A percentile compares a stretch with the other conserved stretches of the same genome.
phyloP scores from a whole-genome alignment of 2,329 filamentous ascomycete genomes.

The Aspergillus transmontanensis region DNA sequence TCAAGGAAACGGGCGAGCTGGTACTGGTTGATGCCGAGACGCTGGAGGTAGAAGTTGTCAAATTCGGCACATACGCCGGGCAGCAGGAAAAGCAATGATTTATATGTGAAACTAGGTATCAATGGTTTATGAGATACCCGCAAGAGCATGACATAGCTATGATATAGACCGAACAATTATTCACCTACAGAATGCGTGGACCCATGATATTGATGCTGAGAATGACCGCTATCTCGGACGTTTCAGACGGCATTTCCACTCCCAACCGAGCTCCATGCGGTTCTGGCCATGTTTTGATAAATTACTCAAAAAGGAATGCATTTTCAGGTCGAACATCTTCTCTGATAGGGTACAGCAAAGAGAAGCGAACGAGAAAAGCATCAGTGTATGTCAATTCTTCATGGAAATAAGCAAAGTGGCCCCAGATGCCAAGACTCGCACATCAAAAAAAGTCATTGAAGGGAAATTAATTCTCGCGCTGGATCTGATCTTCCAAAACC shows the following conservation, averaged over 20 bases:
- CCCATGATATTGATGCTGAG: neutral
- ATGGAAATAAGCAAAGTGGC: neutral
- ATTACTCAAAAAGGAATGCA: neutral
- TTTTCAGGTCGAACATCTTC: neutral
- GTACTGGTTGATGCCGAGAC: slow-evolving; percentile 85
- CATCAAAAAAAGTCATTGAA: slow-evolving; percentile 7
- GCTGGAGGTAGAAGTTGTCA: slow-evolving; percentile 73
- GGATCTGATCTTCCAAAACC: neutral
- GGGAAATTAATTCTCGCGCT: neutral
- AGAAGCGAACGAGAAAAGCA: neutral
- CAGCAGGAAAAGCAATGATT: slow-evolving; percentile 37
- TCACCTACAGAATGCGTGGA: neutral
- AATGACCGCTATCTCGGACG: neutral
- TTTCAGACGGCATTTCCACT: no score
- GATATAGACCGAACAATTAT: neutral
- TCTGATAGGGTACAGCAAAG: neutral
- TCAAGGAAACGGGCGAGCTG: slow-evolving; percentile 75
- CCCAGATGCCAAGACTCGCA: slow-evolving; percentile 23
- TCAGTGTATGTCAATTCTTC: no score
- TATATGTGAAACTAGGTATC: neutral
- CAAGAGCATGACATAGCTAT: neutral
- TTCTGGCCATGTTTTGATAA: no score
- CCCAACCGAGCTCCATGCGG: no score
- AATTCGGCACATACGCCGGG: slow-evolving; percentile 51
- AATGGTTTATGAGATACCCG: neutral